Percentiles rank a stretch among this genome's conserved stretches.
These are phyloP conservation scores for Pseudozyma tsukubaensis DNA, from an alignment of 1,284 basidiomycete species.

Conservation along the genomic window DNA sequence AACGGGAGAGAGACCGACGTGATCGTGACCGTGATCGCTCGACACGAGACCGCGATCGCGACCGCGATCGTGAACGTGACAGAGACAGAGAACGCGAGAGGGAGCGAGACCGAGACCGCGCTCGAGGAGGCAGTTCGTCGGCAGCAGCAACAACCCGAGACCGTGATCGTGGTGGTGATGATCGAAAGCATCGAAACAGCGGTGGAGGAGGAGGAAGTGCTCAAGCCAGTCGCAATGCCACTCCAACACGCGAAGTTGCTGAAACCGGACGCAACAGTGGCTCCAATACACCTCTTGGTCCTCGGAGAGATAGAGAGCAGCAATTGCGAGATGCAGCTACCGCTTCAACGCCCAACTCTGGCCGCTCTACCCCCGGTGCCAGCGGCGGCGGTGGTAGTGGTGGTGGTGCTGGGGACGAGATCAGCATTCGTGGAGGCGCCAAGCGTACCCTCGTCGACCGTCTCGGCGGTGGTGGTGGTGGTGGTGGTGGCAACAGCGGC, in stretches of 20 bases:
- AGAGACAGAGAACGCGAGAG: slow-evolving; percentile 15
- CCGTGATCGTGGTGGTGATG: slow-evolving; percentile 7
- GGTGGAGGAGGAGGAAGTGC: slow-evolving; percentile 11
- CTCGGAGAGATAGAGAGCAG: slow-evolving; percentile 34
- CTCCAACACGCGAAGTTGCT: slow-evolving; percentile 19
- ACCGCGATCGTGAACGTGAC: slow-evolving; percentile 16
- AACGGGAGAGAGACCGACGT: neutral
- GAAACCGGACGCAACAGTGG: slow-evolving; percentile 17
- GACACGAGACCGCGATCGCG: slow-evolving; percentile 18
- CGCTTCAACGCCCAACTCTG: slow-evolving; percentile 20
- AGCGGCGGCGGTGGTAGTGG: slow-evolving; percentile 4
- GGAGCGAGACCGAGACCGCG: slow-evolving; percentile 10
- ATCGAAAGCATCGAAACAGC: slow-evolving; percentile 12
- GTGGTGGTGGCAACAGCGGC: neutral
- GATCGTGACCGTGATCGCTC: neutral
- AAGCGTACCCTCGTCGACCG: slow-evolving; percentile 42
- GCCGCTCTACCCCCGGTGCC: slow-evolving; percentile 3
- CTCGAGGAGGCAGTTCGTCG: slow-evolving; percentile 2
- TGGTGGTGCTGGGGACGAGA: slow-evolving; percentile 16
- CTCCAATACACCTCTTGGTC: slow-evolving; percentile 20
- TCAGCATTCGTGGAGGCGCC: slow-evolving; percentile 30
- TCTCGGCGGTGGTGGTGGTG: slow-evolving; percentile 15
- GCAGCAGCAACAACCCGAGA: neutral
- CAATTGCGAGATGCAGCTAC: slow-evolving; percentile 19
- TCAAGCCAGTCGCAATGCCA: slow-evolving; percentile 33